Base-by-base conservation (phyloP, 2,329 filamentous ascomycete genomes). In the Cryoendolithus antarcticus region DNA sequence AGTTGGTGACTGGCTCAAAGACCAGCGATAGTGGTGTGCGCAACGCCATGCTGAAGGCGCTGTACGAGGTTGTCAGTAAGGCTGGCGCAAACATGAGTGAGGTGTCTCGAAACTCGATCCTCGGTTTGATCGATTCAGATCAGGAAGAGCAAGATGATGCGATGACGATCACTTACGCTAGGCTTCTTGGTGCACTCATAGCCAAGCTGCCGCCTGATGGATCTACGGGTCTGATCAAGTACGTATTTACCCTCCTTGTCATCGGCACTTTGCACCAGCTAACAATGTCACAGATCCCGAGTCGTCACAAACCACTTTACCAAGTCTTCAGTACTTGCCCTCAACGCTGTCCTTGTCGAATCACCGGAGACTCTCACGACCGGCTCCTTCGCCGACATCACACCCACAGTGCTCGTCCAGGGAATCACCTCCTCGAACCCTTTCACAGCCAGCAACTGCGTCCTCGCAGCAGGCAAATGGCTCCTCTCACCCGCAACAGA, bases 51-150 rank as follows among this genome's bases (percentile, higher is more conserved):
- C 72, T 96, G 53, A 94, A 93, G 67, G 91, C 91, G 3, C 65
- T 98, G 34, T 95, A 93, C 57, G 89, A 96, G 57, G 91, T 98
- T 24, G 81, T 98, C 44, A 89, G 85, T 69, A 94, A 94, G 63
- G 89, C 88, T 11, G 91, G 91, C 39, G 72, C 72, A 42, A 95
- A 89, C 62, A 98, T 98, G 91, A 88, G 84, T 51, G 91, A 96
- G 53, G 67, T 79, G 13, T 95, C 89, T 35, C 79, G 88, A 40
- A 74, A 78, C 44, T 78, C 88, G n/a, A 86, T 98, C 19, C 68
- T 98, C 35, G 74, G 76, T 32, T 70, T 98, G 35, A 95, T 98
- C 54, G 91, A 96, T 58, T 78, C 78, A 49, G 86, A 94, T 44
- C 66, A 73, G 3, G 82, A 85, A 44, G 82, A 84, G 48, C 72